Evolutionary conservation across 148 eudicot genomes (phyloP), one percentile per base, ranked within the genome.

Genomic region (Vaccinium corymbosum): DNA sequence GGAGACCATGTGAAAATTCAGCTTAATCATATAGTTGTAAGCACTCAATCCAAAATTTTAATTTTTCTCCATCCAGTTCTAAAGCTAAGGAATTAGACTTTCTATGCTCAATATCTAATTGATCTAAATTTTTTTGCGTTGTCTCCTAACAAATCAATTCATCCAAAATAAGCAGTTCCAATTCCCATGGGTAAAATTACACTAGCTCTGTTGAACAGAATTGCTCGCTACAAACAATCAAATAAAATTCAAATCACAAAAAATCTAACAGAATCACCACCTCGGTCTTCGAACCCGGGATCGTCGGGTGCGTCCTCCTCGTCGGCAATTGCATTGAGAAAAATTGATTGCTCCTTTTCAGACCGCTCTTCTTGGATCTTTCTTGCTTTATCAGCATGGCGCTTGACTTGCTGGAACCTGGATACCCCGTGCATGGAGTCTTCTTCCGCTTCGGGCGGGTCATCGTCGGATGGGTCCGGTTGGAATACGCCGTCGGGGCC

Each of bases 381-480:
- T 3, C 98, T 82, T 2, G 95, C 97, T 0, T 92, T 90, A 13
- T 95, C 80, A 0, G 97, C 97, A 51, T 95, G 94, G 84, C 94
- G 94, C 48, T 83, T 81, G 74, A 97, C 93, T 82, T 97, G 99
- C 79, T 90, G 88, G 93, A 91, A 94, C 79, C 90, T 94, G 79
- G 93, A 90, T 80, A 96, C 94, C 19, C 99, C 99, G 84, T 96
- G 98, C 75, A 93, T 88, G 16, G 98, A 87, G 85, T 97, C 99
- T 71, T 97, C 99, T 1, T 94, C 89, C 48, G 97, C 97, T 88
- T 97, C 99, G 0, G 99, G 98, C 0, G 99, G 99, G 89, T 97
- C 99, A 25, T 93, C 94, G 85, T 91, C 94, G 17, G 93, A 56
- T 0, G 98, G 96, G 82, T 85, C 82, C 0, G 97, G 98, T 89